phyloP scores from a whole-genome alignment of 164 flowering plant genomes.

The Vitis labrusca region DNA sequence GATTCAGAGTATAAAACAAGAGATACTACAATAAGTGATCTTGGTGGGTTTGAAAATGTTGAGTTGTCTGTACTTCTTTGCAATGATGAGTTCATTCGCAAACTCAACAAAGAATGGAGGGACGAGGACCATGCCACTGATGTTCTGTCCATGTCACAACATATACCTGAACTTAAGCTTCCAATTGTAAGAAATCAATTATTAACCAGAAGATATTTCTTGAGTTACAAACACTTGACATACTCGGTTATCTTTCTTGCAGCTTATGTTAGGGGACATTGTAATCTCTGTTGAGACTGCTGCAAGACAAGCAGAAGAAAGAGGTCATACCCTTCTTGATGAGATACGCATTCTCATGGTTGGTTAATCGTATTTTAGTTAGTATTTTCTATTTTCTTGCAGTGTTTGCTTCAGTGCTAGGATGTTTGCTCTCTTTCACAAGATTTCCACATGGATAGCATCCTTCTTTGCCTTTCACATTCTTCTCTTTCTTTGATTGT shows the following conservation, averaged over 20 bases:
- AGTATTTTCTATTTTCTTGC: background rate
- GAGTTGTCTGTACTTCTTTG: constrained; percentile 89
- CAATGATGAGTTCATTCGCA: constrained; percentile 82
- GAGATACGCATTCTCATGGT: constrained; percentile 96
- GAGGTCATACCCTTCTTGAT: constrained; percentile 89
- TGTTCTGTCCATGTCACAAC: constrained; percentile 98
- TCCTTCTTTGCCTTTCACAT: too few species aligned
- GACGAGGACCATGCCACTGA: constrained; percentile 94
- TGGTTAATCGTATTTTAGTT: constrained; percentile 19
- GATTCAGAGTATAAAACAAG: constrained; percentile 75
- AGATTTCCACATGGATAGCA: too few species aligned
- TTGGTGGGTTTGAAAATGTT: constrained; percentile 75
- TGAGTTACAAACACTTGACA: background rate
- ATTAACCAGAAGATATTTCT: background rate
- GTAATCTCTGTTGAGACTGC: constrained; percentile 96
- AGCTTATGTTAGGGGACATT: constrained; percentile 98
- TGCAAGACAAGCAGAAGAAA: constrained; percentile 89
- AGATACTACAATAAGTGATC: constrained; percentile 64
- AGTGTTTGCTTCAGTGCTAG: background rate
- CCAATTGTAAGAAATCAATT: constrained; percentile 64
- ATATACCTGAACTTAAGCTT: constrained; percentile 75
- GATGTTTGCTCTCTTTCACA: too few species aligned
- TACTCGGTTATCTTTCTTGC: constrained; percentile 20
- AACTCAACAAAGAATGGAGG: constrained; percentile 95
- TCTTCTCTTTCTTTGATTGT: too few species aligned